Percentiles rank a stretch among this genome's conserved stretches.
phyloP scores from a whole-genome alignment of 371 early-diverging fungal species.

The Apophysomyces elegans region DNA sequence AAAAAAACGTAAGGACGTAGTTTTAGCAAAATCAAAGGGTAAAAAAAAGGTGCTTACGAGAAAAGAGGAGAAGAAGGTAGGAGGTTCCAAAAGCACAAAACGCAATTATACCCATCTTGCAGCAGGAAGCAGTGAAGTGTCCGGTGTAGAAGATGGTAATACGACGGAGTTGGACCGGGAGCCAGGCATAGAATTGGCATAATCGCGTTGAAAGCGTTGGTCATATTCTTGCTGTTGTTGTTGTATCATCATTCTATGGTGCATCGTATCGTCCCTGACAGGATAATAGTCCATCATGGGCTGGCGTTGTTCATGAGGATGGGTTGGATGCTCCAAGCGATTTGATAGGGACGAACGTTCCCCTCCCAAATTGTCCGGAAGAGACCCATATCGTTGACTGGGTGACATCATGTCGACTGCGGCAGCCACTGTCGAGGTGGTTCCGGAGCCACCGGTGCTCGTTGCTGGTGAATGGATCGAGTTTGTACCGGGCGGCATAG shows the following conservation, averaged over 20 bases:
- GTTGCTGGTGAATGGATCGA: neutral
- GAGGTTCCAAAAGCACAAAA: neutral
- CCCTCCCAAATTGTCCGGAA: neutral
- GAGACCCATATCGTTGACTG: neutral
- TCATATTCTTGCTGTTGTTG: slow-evolving; percentile 4
- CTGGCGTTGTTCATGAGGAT: neutral
- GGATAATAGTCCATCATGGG: slow-evolving; percentile 3
- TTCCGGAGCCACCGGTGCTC: neutral
- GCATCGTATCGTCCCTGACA: slow-evolving; percentile 8
- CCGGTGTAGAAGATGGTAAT: slow-evolving; percentile 5
- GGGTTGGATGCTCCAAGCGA: slow-evolving; percentile 2
- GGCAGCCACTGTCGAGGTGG: neutral
- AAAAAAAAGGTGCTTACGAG: too few relatives aligned
- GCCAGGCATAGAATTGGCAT: neutral
- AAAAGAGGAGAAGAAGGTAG: too few relatives aligned
- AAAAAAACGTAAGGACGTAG: too few relatives aligned
- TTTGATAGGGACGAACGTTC: neutral
- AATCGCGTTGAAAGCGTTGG: neutral
- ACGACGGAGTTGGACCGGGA: slow-evolving; percentile 1
- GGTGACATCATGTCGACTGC: neutral
- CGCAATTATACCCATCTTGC: neutral
- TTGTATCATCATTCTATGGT: slow-evolving; percentile 5
- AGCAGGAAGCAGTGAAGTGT: neutral
- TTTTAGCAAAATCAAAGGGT: too few relatives aligned
- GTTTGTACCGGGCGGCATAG: neutral